Base-by-base conservation (phyloP, 2,329 filamentous ascomycete genomes). In the Tolypocladium nubicola region DNA sequence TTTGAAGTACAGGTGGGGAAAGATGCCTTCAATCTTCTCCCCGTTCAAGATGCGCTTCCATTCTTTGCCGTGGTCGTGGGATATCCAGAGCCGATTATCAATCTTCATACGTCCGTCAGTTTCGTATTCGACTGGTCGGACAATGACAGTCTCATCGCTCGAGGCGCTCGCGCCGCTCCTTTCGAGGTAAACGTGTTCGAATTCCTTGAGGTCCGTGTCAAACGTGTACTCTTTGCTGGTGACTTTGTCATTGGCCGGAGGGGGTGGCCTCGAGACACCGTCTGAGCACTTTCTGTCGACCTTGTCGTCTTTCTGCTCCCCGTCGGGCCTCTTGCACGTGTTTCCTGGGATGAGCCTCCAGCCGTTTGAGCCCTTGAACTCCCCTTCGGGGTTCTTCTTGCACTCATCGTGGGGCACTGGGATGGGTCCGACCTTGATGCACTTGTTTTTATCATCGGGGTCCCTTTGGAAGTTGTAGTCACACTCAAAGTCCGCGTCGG, bases 321-420 rank as follows among this genome's bases (percentile, higher is more conserved):
- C 87, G 16, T 71, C 70, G 16, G 75, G 79, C 52, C 82, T 76
- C 63, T 84, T 81, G 71, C 89, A 93, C 30, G 81, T 81, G 69
- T 93, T 87, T 33, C 89, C 89, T 0, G 94, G 93, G 59, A 99
- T 97, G 63, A 93, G 80, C 59, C 93, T 86, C 83, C 90, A 99
- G 33, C 94, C 94, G 37, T 92, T 96, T 3, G 88, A 88, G 14
- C 90, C 94, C 72, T 81, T 85, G 73, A 91, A 99, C 2, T 78
- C 90, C 58, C 87, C 87, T 10, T 86, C 82, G 3, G 81, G 77
- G 40, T 75, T 76, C 2, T 76, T 70, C 67, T 88, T 83, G 72
- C 94, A 99, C 35, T 82, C 80, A 9, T 84, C 89, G 52, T 88
- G 80, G 0, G 92, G 91, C 2, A 84, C 76, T 2, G 77, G 70